A percentile compares a stretch with the other conserved stretches of the same genome.
phyloP scores from a whole-genome alignment of 495 filamentous ascomycete species.

The Lasiosphaeris hirsuta region DNA sequence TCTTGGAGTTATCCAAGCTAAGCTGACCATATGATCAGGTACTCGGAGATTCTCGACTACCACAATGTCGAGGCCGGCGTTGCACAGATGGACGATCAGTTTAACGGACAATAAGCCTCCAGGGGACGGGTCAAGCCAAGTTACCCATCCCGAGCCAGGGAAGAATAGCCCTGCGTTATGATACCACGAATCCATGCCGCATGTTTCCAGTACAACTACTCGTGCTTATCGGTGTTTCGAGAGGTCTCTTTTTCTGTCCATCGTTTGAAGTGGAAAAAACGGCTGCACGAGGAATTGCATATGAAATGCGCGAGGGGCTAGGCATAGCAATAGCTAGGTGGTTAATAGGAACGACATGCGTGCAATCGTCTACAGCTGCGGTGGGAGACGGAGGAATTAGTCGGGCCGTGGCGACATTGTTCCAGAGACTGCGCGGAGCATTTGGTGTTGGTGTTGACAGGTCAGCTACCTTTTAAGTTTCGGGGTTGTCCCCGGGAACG shows the following conservation, averaged over 20 bases:
- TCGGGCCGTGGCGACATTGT: no score
- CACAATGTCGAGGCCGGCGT: constrained; percentile 78
- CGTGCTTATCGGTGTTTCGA: constrained; percentile 9
- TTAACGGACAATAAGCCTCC: constrained; percentile 37
- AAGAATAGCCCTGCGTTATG: constrained; percentile 15
- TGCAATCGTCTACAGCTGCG: no score
- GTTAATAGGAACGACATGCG: no score
- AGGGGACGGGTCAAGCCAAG: neutral
- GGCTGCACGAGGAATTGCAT: constrained; percentile 8
- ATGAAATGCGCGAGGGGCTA: no score
- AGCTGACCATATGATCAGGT: constrained; percentile 55
- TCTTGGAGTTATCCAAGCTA: neutral
- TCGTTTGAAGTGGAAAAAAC: constrained; percentile 4
- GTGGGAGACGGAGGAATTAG: no score
- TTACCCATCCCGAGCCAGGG: constrained; percentile 5
- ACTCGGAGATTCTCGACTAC: constrained; percentile 98
- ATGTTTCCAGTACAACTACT: constrained; percentile 11
- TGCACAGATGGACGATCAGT: constrained; percentile 33
- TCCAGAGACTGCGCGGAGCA: no score
- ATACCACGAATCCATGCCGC: constrained; percentile 18
- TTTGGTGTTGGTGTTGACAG: neutral
- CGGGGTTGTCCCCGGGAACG: neutral
- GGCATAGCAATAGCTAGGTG: no score
- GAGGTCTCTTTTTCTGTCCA: constrained; percentile 6
- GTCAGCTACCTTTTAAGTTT: neutral